Percentiles rank a stretch among this genome's conserved stretches.
Evolutionary conservation across 2,329 filamentous ascomycete genomes (phyloP).

Genomic region (Emergomyces africanus): DNA sequence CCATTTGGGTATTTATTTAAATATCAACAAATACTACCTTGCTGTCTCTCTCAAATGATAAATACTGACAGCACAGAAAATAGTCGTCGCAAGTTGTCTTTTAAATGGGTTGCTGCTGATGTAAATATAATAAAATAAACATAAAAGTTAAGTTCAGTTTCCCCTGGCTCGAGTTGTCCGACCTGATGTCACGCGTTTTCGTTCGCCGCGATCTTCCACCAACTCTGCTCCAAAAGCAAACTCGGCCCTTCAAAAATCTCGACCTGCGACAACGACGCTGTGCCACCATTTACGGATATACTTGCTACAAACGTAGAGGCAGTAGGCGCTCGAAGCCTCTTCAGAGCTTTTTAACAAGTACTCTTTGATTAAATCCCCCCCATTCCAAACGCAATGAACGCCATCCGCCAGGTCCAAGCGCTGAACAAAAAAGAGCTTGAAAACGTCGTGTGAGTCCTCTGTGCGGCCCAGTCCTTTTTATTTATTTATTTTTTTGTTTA

Average conservation of each 20-base stretch:
- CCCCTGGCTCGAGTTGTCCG: background rate
- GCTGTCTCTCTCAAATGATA: background rate
- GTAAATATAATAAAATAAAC: background rate
- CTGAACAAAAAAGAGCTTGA: conserved; percentile 94
- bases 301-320: background rate
- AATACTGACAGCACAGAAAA: background rate
- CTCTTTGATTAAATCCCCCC: background rate
- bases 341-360: background rate
- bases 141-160: background rate
- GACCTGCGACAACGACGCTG: background rate
- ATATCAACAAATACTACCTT: background rate
- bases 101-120: background rate
- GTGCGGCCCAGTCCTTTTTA: background rate
- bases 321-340: background rate
- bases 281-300: background rate
- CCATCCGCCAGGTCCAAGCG: conserved; percentile 79
- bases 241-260: background rate
- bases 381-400: conserved; percentile 56
- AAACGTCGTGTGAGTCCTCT: conserved; percentile 50
- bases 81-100: background rate
- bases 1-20: background rate
- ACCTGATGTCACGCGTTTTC: conserved; percentile 9
- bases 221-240: background rate
- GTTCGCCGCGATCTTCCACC: background rate
- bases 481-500: background rate